Percentiles rank a stretch among this genome's conserved stretches.
phyloP scores from a whole-genome alignment of 2,329 filamentous ascomycete species.

The Paecilomyces variotii region DNA sequence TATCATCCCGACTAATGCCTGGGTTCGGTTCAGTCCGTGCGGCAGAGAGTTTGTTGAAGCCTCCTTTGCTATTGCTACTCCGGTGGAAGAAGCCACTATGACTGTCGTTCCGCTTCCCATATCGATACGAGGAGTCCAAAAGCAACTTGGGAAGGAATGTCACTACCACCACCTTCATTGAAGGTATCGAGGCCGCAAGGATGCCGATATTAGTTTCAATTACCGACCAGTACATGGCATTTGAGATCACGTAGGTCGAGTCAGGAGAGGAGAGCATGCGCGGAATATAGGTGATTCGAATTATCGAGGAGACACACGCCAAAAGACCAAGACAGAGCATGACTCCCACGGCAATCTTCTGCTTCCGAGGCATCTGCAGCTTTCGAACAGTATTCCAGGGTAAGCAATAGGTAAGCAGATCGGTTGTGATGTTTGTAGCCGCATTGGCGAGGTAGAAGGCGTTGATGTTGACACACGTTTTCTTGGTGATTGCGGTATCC shows the following conservation, averaged over 20 bases:
- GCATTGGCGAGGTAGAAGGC: slow-evolving; percentile 47
- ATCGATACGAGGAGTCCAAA: neutral
- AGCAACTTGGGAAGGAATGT: slow-evolving; percentile 36
- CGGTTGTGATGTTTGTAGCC: slow-evolving; percentile 52
- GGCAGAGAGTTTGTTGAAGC: neutral
- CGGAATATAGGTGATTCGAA: slow-evolving; percentile 29
- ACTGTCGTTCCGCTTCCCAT: neutral
- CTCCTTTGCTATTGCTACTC: neutral
- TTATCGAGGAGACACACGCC: slow-evolving; percentile 40
- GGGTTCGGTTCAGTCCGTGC: neutral
- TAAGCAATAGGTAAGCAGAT: slow-evolving; percentile 48
- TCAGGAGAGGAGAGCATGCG: slow-evolving; percentile 32
- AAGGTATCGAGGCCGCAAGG: slow-evolving; percentile 35
- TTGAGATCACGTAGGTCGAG: slow-evolving; percentile 28
- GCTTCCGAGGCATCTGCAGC: slow-evolving; percentile 40
- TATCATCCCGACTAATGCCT: neutral
- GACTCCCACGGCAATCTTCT: slow-evolving; percentile 39
- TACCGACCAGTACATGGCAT: slow-evolving; percentile 40
- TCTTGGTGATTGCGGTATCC: slow-evolving; percentile 21
- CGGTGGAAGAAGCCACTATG: neutral
- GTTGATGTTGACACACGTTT: slow-evolving; percentile 42
- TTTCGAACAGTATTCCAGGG: slow-evolving; percentile 42
- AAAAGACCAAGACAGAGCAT: slow-evolving; percentile 47
- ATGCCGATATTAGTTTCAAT: slow-evolving; percentile 38
- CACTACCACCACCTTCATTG: slow-evolving; percentile 33